Evolutionary conservation across 2,329 filamentous ascomycete genomes (phyloP), one percentile per base, ranked within the genome.

Genomic region (Myriosclerotinia scirpicola): DNA sequence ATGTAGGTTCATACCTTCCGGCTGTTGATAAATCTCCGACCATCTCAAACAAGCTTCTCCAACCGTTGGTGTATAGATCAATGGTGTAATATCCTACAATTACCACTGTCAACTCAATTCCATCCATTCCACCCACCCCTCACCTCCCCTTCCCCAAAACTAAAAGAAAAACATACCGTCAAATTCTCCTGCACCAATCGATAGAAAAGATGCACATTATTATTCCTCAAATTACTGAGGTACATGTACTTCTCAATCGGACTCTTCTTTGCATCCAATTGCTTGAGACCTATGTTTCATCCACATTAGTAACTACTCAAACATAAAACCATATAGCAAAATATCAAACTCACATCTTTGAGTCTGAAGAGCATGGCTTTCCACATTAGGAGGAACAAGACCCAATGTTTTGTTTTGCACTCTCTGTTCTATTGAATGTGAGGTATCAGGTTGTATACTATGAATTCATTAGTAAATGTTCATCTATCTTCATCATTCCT

Each of bases 1-100:
- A 42, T 5, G 36, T n/a, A n/a, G 30, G 2, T 5, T 0, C 22
- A 48, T 70, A 74, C 84, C 87, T 81, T 91, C 89, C 50, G 88
- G 87, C 74, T 89, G 86, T 72, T 87, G 87, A 79, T 89, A 91
- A 75, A 91, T 89, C 75, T 91, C 87, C 64, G 87, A 89, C 89
- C 89, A 91, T 79, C 85, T 84, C 76, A 89, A 81, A 78, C 89
- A 91, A 69, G 88, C 89, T 77, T 91, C 88, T 71, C 89, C 89
- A 69, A 91, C 84, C 68, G 84, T 85, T 36, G 84, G 84, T 40
- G 84, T 87, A 78, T 87, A 87, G 70, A 87, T 85, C 68, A 86
- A 77, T 68, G 84, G 84, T 9, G 83, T 84, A 70, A 86, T 60
- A 34, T 66, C 70, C 73, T 73, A 48, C 40, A 40, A 44, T 5